phyloP scores from a whole-genome alignment of 768 basidiomycete species.

The Lactifluus volemus region DNA sequence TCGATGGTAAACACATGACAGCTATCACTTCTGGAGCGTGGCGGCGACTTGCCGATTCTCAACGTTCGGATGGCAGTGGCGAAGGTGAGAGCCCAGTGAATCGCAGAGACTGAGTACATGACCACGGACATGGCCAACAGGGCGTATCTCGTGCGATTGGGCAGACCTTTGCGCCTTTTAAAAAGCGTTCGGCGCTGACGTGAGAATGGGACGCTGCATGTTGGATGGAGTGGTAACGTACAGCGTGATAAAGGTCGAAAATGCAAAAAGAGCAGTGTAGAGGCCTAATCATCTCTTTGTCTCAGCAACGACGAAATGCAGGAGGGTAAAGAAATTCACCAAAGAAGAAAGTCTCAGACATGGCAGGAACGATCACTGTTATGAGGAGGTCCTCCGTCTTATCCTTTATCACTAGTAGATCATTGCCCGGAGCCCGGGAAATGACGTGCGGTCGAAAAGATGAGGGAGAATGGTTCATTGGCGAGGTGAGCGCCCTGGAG shows the following conservation, averaged over 20 bases:
- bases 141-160: background rate
- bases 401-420: too few species aligned
- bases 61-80: background rate
- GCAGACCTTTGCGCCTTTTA: background rate
- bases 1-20: background rate
- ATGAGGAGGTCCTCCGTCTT: too few species aligned
- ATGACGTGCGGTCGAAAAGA: too few species aligned
- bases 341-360: background rate
- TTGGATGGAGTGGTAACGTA: too few species aligned
- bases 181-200: background rate
- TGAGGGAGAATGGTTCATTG: too few species aligned
- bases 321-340: too few species aligned
- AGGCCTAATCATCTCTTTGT: too few species aligned
- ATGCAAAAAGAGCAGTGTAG: too few species aligned
- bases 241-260: background rate
- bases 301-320: background rate
- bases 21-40: background rate
- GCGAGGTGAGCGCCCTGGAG: too few species aligned
- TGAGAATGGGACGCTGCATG: background rate
- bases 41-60: background rate
- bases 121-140: background rate
- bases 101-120: constrained; percentile 1
- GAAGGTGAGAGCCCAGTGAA: background rate
- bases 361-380: background rate
- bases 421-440: too few species aligned